Evolutionary conservation across 1,284 basidiomycete genomes (phyloP).

Genomic region (Pseudomicrostroma phylloplanum): DNA sequence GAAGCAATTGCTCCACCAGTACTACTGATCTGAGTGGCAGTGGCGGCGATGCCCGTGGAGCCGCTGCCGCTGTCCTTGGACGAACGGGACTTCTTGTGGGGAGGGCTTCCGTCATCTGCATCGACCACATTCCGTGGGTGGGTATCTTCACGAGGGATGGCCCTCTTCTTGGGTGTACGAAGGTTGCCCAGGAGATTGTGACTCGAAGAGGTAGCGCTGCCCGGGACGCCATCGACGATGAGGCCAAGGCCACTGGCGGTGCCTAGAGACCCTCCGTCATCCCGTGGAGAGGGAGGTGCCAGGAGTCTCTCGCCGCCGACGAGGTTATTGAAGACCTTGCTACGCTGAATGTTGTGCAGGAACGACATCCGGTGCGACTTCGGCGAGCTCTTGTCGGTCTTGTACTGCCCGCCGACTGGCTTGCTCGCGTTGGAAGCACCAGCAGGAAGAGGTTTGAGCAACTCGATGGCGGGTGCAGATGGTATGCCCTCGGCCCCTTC

Average conservation of each 20-base stretch:
- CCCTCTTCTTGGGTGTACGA: constrained; percentile 44
- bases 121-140: constrained; percentile 35
- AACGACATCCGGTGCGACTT: neutral
- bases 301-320: too few species aligned
- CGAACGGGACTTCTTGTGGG: constrained; percentile 36
- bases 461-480: neutral
- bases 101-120: constrained; percentile 20
- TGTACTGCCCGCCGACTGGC: neutral
- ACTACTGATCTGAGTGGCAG: constrained; percentile 22
- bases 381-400: neutral
- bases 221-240: neutral
- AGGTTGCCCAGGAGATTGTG: neutral
- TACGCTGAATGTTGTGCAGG: neutral
- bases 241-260: neutral
- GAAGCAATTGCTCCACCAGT: constrained; percentile 20
- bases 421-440: neutral
- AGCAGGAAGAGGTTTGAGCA: neutral
- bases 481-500: neutral
- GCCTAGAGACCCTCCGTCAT: neutral
- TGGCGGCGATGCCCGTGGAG: constrained; percentile 9
- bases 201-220: neutral
- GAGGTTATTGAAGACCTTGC: neutral
- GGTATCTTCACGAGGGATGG: constrained; percentile 40
- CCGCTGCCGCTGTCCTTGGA: constrained; percentile 25
- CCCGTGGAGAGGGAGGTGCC: too few species aligned